Evolutionary conservation across 2,329 filamentous ascomycete species (phyloP).

Genomic region (Pestalotiopsis sp.): DNA sequence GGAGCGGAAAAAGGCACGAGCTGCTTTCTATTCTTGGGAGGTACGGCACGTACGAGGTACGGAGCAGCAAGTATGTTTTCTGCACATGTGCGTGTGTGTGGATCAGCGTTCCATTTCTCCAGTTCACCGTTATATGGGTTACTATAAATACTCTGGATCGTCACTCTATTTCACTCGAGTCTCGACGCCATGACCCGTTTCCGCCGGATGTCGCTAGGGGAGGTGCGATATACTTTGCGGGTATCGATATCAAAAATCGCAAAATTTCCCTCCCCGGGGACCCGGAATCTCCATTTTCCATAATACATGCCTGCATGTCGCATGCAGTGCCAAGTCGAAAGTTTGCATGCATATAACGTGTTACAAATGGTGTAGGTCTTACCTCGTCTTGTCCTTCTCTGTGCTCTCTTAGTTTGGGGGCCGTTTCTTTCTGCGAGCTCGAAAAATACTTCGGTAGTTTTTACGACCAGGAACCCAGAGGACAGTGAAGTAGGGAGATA

Average conservation of each 20-base stretch:
- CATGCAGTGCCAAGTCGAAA: not conserved
- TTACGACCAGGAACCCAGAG: too few relatives aligned
- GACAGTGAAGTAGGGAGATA: too few relatives aligned
- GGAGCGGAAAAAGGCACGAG: not conserved
- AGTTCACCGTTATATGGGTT: not conserved
- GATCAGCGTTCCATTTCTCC: not conserved
- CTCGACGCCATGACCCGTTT: not conserved
- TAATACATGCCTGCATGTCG: not conserved
- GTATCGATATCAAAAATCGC: not conserved
- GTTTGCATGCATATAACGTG: not conserved
- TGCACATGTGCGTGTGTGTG: not conserved
- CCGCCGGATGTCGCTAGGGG: not conserved
- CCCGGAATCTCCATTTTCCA: not conserved
- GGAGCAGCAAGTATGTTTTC: too few relatives aligned
- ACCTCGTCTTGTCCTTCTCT: not conserved
- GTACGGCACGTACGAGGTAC: not conserved
- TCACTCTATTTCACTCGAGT: not conserved
- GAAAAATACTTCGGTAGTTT: too few relatives aligned
- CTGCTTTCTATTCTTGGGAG: not conserved
- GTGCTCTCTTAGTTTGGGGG: not conserved
- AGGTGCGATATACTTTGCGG: not conserved
- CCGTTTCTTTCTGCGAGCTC: not conserved
- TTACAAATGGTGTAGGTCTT: not conserved
- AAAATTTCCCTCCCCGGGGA: not conserved
- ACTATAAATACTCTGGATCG: not conserved